These are phyloP conservation scores for Aquilaria yunnanensis DNA, from an alignment of 345 rosid species.

Conservation along the genomic window DNA sequence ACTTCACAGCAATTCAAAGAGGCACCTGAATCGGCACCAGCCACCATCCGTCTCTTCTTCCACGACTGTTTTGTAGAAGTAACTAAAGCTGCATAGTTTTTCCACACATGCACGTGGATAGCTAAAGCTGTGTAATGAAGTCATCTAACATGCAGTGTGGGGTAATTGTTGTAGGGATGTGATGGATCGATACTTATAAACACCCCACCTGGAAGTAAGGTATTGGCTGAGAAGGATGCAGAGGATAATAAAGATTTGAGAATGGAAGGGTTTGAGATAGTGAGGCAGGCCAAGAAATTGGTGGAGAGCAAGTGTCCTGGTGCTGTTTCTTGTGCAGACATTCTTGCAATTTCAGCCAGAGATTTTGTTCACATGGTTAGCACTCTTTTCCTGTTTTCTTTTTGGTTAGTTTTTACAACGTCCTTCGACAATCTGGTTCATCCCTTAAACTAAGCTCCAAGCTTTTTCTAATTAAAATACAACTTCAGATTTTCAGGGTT, in stretches of 20 bases:
- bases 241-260: conserved; percentile 59
- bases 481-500: no score
- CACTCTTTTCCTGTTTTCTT: neutral
- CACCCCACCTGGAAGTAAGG: conserved; percentile 49
- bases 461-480: no score
- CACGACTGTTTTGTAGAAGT: conserved; percentile 96
- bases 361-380: conserved; percentile 65
- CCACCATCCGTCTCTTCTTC: conserved; percentile 90
- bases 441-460: no score
- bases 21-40: conserved; percentile 70
- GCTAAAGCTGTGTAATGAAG: neutral
- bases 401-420: neutral
- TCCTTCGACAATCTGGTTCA: neutral
- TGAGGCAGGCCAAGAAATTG: conserved; percentile 57
- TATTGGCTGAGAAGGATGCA: conserved; percentile 73
- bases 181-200: conserved; percentile 73
- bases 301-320: conserved; percentile 81
- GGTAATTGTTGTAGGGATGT: conserved; percentile 50
- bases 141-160: conserved; percentile 2
- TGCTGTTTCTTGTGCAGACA: conserved; percentile 81
- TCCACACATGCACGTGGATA: conserved; percentile 9
- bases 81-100: neutral
- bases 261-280: conserved; percentile 52
- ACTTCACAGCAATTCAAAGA: conserved; percentile 69
- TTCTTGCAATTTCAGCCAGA: conserved; percentile 81